Base-by-base conservation (phyloP, 2,329 filamentous ascomycete species). In the Fusarium sp. region DNA sequence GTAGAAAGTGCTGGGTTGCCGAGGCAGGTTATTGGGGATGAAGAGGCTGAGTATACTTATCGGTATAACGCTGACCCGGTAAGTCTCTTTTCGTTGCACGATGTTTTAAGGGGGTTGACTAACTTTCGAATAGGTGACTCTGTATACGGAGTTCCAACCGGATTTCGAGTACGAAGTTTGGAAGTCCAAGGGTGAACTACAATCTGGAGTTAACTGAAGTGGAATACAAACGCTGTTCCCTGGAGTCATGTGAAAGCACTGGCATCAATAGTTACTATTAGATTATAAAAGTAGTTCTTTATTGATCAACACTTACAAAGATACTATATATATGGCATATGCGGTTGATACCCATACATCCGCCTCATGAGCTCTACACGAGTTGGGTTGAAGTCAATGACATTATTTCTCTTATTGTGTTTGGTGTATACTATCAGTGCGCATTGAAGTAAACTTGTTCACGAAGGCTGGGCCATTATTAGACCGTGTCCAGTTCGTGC, bases 11-110 rank as follows among this genome's bases (percentile, higher is more conserved):
- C 75, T 0, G 64, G 73, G 0, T 42, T 75, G 11, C 58, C 69
- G 7, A 79, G 74, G 61, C 63, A 62, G 10, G 43, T 61, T 9
- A 76, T 82, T 14, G 70, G 69, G 7, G 76, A 81, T 40, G 78
- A 81, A 44, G 78, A 78, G 65, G 80, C 80, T 4, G 74, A 75
- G 46, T 79, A 78, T 65, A 81, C 79, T 24, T 77, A 75, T 63
- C 71, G 73, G 39, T 70, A 75, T 14, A 75, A 76, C 39, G 71
- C 74, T 14, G 73, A 76, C 23, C 72, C 75, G 7, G 75, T 76
- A 51, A 57, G 69, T 66, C n/a, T 38, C 3, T 34, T 17, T 2
- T 19, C 20, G 0, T 5, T 17, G 4, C 1, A 17, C 6, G 8
- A 5, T 5, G 1, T 14, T 8, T 6, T 5, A 4, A 10, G 2